phyloP scores from a whole-genome alignment of 1,139 yeast genomes.

The Protomyces inouyei region DNA sequence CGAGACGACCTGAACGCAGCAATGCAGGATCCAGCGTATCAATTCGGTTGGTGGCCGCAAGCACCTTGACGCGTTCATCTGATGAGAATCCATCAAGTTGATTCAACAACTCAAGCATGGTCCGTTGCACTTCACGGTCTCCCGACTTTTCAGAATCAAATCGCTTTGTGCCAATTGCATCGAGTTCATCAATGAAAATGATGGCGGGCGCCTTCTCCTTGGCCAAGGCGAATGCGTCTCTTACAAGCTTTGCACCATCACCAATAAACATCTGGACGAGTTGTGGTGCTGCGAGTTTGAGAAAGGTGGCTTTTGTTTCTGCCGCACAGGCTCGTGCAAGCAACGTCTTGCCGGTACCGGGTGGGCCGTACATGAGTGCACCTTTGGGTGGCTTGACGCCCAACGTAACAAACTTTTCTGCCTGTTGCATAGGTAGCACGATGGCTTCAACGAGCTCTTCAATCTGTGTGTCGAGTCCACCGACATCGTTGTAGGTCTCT shows the following conservation, averaged over 20 bases:
- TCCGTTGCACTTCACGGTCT: slow-evolving; percentile 97
- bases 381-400: slow-evolving; percentile 92
- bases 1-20: slow-evolving; percentile 94
- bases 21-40: slow-evolving; percentile 97
- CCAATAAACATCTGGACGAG: slow-evolving; percentile 98
- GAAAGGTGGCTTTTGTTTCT: slow-evolving; percentile 95
- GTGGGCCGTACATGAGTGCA: slow-evolving; percentile 98
- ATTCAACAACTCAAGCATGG: slow-evolving; percentile 94
- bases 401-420: slow-evolving; percentile 85
- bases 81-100: slow-evolving; percentile 98
- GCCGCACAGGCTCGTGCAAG: slow-evolving; percentile 99
- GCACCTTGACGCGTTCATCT: slow-evolving; percentile 92
- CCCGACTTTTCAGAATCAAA: slow-evolving; percentile 97
- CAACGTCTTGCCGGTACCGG: slow-evolving; percentile 97
- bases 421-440: slow-evolving; percentile 96
- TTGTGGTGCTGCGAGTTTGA: slow-evolving; percentile 96
- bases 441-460: slow-evolving; percentile 98
- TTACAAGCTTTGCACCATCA: slow-evolving; percentile 95
- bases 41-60: slow-evolving; percentile 97
- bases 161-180: slow-evolving; percentile 98
- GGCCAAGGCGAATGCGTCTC: slow-evolving; percentile 98
- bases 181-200: slow-evolving; percentile 94
- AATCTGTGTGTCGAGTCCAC: slow-evolving; percentile 96
- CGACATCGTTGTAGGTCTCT: slow-evolving; percentile 93
- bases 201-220: slow-evolving; percentile 98